Evolutionary conservation across 345 rosid species (phyloP), one percentile per base, ranked within the genome.

Genomic region (Chamaenerion angustifolium): DNA sequence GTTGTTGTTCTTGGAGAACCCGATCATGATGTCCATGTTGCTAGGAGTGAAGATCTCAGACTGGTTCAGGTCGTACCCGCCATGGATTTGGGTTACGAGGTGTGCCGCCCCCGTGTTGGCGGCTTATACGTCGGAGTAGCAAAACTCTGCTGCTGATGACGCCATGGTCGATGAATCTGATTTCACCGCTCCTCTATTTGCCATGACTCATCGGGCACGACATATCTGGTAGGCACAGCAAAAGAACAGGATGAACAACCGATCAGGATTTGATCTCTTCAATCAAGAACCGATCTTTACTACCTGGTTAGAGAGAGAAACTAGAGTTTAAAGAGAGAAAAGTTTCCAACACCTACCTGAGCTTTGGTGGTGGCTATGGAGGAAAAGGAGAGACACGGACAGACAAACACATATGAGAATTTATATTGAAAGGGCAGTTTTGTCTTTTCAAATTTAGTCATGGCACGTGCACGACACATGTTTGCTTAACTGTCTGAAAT

Each of bases 21-120:
- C 94, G 71, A 89, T 77, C 84, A 82, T n/a, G n/a, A n/a, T 66
- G 67, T 81, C 94, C 80, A 83, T 76, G 60, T 83, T 74, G 57
- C 88, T 70, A 7, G 80, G 76, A 59, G 81, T 76, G 73, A 79
- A 79, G 71, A 84, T 82, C 31, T 71, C 68, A 66, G 71, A 62
- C 18, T 79, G 62, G 55, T 70, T 81, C 63, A 67, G 80, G 16
- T 71, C 80, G 60, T 46, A 37, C 16, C 53, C 60, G 1, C 21
- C 40, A 7, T 43, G 55, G 35, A 49, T 18, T 23, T 58, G 55
- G 35, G 16, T 41, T 16, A 42, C 43, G 16, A 60, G 58, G 16
- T 60, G 64, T 25, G 56, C n/a, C 45, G 69, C 56, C 46, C 72
- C 77, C 53, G 62, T 54, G 64, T 69, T 61, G 42, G 67, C 12